Evolutionary conservation across 345 rosid species (phyloP).

Genomic region (Lumnitzera racemosa): DNA sequence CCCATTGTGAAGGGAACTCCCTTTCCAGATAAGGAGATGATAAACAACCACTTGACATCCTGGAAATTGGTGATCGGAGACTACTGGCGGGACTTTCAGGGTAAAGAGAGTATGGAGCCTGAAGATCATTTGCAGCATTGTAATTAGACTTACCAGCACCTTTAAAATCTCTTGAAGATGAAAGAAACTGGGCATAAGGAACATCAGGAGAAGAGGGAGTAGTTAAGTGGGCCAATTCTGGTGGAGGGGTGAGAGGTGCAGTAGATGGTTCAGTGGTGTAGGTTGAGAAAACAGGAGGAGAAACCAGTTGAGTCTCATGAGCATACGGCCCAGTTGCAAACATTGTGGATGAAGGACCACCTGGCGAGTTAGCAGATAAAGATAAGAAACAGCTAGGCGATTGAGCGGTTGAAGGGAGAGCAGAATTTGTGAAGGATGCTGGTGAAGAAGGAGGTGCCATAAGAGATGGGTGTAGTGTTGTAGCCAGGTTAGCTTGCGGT

Average conservation of each 20-base stretch:
- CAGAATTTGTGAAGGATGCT: conserved; percentile 36
- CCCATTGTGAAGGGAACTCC: conserved; percentile 58
- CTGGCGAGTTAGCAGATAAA: conserved; percentile 34
- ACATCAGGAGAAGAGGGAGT: conserved; percentile 52
- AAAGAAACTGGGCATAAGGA: conserved; percentile 41
- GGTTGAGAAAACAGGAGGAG: conserved; percentile 53
- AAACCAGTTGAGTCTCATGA: conserved; percentile 44
- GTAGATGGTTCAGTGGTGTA: conserved; percentile 51
- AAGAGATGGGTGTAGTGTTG: conserved; percentile 35
- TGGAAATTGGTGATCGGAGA: conserved; percentile 66
- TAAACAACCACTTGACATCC: conserved; percentile 48
- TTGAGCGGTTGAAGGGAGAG: conserved; percentile 38
- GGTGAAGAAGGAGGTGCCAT: conserved; percentile 52
- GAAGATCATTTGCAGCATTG: conserved; percentile 57
- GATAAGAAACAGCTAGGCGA: conserved; percentile 40
- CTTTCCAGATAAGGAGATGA: conserved; percentile 71
- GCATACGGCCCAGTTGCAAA: conserved; percentile 45
- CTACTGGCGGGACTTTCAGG: conserved; percentile 89
- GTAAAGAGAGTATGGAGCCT: conserved; percentile 64
- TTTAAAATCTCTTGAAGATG: conserved; percentile 58
- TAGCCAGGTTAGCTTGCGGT: conserved; percentile 51
- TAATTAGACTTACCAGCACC: conserved; percentile 39
- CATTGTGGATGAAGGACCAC: conserved; percentile 45
- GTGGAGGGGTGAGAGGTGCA: conserved; percentile 51
- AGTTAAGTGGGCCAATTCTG: conserved; percentile 45